Evolutionary conservation across 768 basidiomycete species (phyloP).

Genomic region (Suillus luteus): DNA sequence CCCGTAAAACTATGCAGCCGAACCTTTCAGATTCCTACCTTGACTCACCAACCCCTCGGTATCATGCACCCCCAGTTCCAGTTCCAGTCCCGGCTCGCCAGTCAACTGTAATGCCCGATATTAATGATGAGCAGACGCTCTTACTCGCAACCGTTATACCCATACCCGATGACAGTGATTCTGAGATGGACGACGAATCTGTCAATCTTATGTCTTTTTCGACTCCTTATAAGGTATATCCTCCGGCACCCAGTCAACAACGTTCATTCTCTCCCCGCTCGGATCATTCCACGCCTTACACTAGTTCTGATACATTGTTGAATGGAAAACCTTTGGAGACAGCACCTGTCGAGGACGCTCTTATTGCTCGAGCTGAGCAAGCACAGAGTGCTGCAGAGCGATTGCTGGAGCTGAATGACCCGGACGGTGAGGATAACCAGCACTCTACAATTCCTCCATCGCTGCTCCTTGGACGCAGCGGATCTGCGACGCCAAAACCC

Average conservation of each 20-base stretch:
- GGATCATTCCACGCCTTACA: slow-evolving; percentile 47
- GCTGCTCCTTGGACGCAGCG: slow-evolving; percentile 45
- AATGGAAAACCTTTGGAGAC: slow-evolving; percentile 45
- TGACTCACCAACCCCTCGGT: slow-evolving; percentile 27
- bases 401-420: slow-evolving; percentile 82
- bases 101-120: slow-evolving; percentile 45
- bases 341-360: slow-evolving; percentile 76
- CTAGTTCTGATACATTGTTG: slow-evolving; percentile 61
- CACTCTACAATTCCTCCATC: slow-evolving; percentile 58
- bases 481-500: slow-evolving; percentile 40
- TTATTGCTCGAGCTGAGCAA: slow-evolving; percentile 87
- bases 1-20: slow-evolving; percentile 43
- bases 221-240: slow-evolving; percentile 55
- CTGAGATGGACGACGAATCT: slow-evolving; percentile 58
- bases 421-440: slow-evolving; percentile 60
- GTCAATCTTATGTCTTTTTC: slow-evolving; percentile 74
- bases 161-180: slow-evolving; percentile 75
- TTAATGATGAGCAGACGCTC: slow-evolving; percentile 58
- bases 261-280: slow-evolving; percentile 60
- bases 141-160: slow-evolving; percentile 73
- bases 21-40: slow-evolving; percentile 38
- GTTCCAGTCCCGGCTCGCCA: slow-evolving; percentile 43
- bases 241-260: slow-evolving; percentile 42
- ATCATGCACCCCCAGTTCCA: slow-evolving; percentile 17
- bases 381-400: slow-evolving; percentile 92